Conservation (phyloP, 805 yeast species). For the Candida sphagnicola region DNA sequence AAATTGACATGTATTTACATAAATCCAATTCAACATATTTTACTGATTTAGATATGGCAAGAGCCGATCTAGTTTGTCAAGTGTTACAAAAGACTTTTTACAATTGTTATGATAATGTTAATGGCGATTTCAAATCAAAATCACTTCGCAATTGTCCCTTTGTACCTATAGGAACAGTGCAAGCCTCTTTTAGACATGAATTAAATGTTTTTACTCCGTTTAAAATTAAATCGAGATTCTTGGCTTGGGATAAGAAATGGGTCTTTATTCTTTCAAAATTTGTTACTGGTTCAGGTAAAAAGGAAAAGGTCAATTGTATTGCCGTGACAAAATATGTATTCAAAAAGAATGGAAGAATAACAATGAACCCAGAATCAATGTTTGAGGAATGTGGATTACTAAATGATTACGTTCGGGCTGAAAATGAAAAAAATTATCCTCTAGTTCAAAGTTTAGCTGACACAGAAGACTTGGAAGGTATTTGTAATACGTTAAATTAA, state of each 20-base stretch:
- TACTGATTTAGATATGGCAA: slow-evolving; percentile 72
- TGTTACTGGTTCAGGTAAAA: slow-evolving; percentile 29
- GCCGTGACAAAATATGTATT: slow-evolving; percentile 78
- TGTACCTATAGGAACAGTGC: slow-evolving; percentile 74
- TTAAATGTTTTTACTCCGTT: slow-evolving; percentile 64
- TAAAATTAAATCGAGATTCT: slow-evolving; percentile 50
- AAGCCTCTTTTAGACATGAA: slow-evolving; percentile 65
- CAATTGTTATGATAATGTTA: slow-evolving; percentile 36
- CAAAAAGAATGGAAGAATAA: slow-evolving; percentile 66
- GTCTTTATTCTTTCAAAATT: slow-evolving; percentile 66
- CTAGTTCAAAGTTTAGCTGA: slow-evolving; percentile 32
- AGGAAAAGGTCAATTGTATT: slow-evolving; percentile 43
- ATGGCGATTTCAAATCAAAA: slow-evolving; percentile 26
- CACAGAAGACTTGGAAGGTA: slow-evolving; percentile 29
- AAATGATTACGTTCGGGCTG: slow-evolving; percentile 45
- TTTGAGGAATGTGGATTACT: slow-evolving; percentile 52
- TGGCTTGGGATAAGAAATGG: slow-evolving; percentile 91
- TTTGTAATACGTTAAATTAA: slow-evolving; percentile 1
- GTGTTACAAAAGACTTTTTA: slow-evolving; percentile 56
- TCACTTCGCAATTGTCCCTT: slow-evolving; percentile 46
- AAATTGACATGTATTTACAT: slow-evolving; percentile 83
- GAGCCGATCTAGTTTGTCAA: slow-evolving; percentile 57
- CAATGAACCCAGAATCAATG: slow-evolving; percentile 64
- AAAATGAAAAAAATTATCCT: slow-evolving; percentile 36
- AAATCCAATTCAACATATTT: slow-evolving; percentile 86